Base-by-base conservation (phyloP, 495 filamentous ascomycete genomes). In the Friedmanniomyces simplex region DNA sequence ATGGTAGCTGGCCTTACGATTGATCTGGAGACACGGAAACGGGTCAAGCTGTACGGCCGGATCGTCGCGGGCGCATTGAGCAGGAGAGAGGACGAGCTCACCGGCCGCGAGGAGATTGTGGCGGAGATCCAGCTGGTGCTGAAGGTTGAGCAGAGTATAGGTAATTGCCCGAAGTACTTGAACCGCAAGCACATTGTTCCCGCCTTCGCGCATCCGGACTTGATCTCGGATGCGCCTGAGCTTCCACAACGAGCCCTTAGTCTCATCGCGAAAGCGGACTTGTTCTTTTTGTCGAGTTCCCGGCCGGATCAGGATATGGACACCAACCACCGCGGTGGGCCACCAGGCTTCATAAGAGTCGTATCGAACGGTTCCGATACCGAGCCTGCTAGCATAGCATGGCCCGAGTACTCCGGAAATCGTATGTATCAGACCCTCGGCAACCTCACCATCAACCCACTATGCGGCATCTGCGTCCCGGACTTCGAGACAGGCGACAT, bases 361-460 rank as follows among this genome's bases (percentile, higher is more conserved):
- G 53, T 82, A 0, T 73, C 72, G 25, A 86, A 2, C 16, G 50
- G 50, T n/a, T 24, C 46, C 13, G 13, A 86, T 65, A 66, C 70
- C 20, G 57, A 69, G 1, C 63, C 57, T 4, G 78, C 74, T 0
- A 67, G 73, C 3, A 76, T 78, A 2, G 64, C 82, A 16, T 93
- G 85, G 69, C 87, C 88, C 0, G 88, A 93, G 67, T 89, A 86
- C 68, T 86, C 83, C 26, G 88, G 87, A 2, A 91, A 95, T 67
- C 73, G 85, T 41, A 73, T 91, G 0, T 93, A 93, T 59, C 88
- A 94, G 68, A 85, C 84, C 1, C 73, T 91, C 8, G 88, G 87
- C 0, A 91, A 91, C 63, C 70, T 91, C 7, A 69, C 76, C 30
- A 72, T 72, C n/a, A 83, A 78, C 37, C 86, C 86, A 18, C 67